Conservation (phyloP, 139 green algal species). For the Coccomyxa sp. region DNA sequence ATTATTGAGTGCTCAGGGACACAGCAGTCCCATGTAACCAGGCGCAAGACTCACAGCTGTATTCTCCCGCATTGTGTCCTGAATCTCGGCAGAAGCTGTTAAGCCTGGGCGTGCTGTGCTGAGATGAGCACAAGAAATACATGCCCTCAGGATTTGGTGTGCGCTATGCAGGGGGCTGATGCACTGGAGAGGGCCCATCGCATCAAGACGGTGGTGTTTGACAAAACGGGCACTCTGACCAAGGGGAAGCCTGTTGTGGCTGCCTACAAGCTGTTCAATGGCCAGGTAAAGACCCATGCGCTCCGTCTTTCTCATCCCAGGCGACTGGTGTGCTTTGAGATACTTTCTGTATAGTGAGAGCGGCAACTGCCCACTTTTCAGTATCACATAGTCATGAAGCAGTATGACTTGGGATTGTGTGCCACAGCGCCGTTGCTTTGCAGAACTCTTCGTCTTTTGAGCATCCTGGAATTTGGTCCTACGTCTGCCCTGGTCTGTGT, state of each 20-base stretch:
- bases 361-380: too few relatives aligned
- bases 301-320: background rate
- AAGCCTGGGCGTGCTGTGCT: too few relatives aligned
- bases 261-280: conserved; percentile 30
- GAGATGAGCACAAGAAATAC: background rate
- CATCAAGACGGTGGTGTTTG: conserved; percentile 78
- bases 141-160: background rate
- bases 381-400: too few relatives aligned
- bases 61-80: too few relatives aligned
- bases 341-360: too few relatives aligned
- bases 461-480: background rate
- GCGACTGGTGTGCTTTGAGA: background rate
- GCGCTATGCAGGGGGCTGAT: conserved; percentile 54
- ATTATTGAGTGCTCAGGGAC: too few relatives aligned
- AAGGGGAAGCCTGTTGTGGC: conserved; percentile 62
- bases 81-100: background rate
- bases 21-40: too few relatives aligned
- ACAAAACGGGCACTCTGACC: conserved; percentile 97
- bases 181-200: conserved; percentile 61
- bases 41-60: too few relatives aligned
- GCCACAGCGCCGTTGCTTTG: background rate
- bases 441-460: background rate
- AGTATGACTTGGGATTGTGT: too few relatives aligned
- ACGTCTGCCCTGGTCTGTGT: too few relatives aligned
- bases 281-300: background rate